Evolutionary conservation across 225 moss, liverwort and hornwort species (phyloP).

Genomic region (Climacium dendroides): DNA sequence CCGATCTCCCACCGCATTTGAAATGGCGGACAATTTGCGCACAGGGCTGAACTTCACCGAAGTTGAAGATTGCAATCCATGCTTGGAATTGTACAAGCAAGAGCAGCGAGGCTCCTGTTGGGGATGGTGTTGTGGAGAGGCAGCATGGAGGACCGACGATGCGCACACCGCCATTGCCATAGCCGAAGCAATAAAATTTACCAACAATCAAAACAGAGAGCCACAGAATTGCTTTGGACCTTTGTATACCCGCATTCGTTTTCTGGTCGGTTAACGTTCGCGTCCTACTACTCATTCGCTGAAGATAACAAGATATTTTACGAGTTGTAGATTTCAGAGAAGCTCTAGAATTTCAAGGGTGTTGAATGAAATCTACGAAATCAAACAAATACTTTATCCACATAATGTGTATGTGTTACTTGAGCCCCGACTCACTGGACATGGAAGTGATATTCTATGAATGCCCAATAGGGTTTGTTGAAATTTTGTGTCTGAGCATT

Average conservation of each 20-base stretch:
- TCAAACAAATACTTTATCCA: too few relatives aligned
- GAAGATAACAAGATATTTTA: neutral
- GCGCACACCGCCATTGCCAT: conserved; percentile 4
- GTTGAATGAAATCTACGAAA: too few relatives aligned
- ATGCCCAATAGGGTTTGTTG: too few relatives aligned
- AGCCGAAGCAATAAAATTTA: neutral
- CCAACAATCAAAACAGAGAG: neutral
- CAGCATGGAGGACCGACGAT: neutral
- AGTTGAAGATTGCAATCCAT: neutral
- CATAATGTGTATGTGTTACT: too few relatives aligned
- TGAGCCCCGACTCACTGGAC: too few relatives aligned
- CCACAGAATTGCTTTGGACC: too few relatives aligned
- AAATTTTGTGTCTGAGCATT: too few relatives aligned
- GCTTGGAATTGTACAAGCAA: neutral
- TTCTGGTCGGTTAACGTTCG: too few relatives aligned
- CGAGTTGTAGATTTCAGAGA: neutral
- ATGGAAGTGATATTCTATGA: too few relatives aligned
- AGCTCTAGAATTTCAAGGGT: neutral
- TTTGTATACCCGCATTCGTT: neutral
- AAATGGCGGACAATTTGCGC: neutral
- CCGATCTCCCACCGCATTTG: neutral
- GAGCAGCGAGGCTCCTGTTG: neutral
- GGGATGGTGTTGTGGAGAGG: neutral
- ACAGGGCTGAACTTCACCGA: neutral
- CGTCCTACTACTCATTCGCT: neutral